These are phyloP conservation scores for Globisporangium viniferum DNA, from an alignment of 352 stramenopile genomes.

Conservation along the genomic window DNA sequence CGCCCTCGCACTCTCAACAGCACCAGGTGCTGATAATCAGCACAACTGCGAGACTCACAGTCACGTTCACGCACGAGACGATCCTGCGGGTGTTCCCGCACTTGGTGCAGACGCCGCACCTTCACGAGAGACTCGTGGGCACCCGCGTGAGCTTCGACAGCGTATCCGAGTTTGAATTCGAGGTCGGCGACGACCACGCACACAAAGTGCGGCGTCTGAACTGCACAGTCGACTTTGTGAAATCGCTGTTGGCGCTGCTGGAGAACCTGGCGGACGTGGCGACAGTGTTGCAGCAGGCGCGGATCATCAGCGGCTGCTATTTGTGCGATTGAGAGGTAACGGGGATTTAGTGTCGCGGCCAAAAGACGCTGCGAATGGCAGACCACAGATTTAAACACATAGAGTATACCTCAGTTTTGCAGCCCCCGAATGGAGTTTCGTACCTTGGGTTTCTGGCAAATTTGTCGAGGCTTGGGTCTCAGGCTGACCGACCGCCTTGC, in stretches of 20 bases:
- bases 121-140: not conserved
- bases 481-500: too few species aligned
- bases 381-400: not conserved
- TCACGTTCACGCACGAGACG: constrained; percentile 20
- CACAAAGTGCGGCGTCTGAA: constrained; percentile 6
- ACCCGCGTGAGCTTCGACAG: not conserved
- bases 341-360: not conserved
- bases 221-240: not conserved
- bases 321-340: not conserved
- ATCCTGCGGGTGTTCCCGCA: constrained; percentile 18
- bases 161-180: not conserved
- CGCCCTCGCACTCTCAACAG: not conserved
- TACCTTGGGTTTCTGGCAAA: not conserved
- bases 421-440: not conserved
- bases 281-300: constrained; percentile 1
- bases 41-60: not conserved
- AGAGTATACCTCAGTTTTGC: not conserved
- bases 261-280: not conserved
- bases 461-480: too few species aligned
- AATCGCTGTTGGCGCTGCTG: not conserved
- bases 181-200: not conserved
- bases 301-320: not conserved
- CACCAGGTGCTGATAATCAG: not conserved
- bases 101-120: not conserved
- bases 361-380: not conserved